Conservation (phyloP, 305 asterid species). For the Plantago rigida region DNA sequence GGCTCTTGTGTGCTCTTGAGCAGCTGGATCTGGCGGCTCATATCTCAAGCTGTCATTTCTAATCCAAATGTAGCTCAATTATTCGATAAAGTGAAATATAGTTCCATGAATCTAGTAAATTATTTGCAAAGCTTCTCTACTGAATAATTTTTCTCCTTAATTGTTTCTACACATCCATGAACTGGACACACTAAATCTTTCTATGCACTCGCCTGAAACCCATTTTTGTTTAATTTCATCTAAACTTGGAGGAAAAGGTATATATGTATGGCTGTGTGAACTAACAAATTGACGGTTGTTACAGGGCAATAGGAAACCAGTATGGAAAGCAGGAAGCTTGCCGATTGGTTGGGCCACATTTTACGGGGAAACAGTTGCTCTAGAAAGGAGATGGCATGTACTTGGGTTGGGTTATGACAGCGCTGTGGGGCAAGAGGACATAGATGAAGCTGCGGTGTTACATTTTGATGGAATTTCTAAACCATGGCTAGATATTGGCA, state of each 20-base stretch:
- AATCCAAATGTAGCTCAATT: neutral
- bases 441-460: slow-evolving; percentile 59
- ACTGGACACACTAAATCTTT: too few relatives aligned
- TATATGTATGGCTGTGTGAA: neutral
- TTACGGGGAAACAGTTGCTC: slow-evolving; percentile 45
- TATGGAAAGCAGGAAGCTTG: slow-evolving; percentile 67
- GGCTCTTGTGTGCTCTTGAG: neutral
- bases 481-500: slow-evolving; percentile 85
- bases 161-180: too few relatives aligned
- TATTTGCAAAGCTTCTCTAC: too few relatives aligned
- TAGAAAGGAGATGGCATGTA: slow-evolving; percentile 64
- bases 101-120: too few relatives aligned
- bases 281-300: slow-evolving; percentile 19
- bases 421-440: slow-evolving; percentile 36
- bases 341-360: slow-evolving; percentile 86
- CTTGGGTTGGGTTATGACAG: slow-evolving; percentile 72
- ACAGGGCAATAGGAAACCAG: slow-evolving; percentile 51
- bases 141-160: too few relatives aligned
- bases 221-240: too few relatives aligned
- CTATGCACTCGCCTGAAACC: too few relatives aligned
- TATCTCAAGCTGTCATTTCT: neutral
- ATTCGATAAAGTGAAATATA: too few relatives aligned
- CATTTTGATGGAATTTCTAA: slow-evolving; percentile 77
- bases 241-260: neutral
- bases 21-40: neutral